Base-by-base conservation (phyloP, 176 grass and related monocot genomes). In the Eleusine coracana region DNA sequence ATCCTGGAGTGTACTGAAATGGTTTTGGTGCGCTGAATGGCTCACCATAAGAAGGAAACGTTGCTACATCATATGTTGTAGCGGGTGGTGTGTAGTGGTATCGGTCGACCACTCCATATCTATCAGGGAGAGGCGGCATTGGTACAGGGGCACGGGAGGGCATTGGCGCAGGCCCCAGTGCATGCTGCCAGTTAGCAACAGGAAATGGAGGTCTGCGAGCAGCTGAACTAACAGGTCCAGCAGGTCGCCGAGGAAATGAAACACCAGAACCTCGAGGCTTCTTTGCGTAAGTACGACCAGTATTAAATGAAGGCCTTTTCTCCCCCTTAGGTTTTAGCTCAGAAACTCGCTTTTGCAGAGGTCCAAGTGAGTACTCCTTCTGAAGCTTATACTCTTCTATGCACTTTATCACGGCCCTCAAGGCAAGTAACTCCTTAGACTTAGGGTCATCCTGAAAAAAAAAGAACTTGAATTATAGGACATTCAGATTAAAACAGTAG, bases 321-420 rank as follows among this genome's bases (percentile, higher is more conserved):
- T 86, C 83, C 40, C 70, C 80, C 87, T 92, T 93, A 38, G 88
- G 69, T 69, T 88, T 92, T 31, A 97, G 87, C 85, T 85, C 87
- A 55, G 69, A 67, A 3, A 94, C 67, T 39, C 82, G 87, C 54
- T 94, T 94, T 56, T 92, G 91, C 73, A 97, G 89, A 79, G 94
- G 94, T 9, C 87, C 94, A 73, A 92, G 66, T 34, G 94, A 88
- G 41, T 71, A 90, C 10, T 92, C 89, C 54, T 94, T 90, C 81
- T 92, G 89, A 75, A 97, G 92, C 73, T 94, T 97, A 84, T 90
- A 88, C 75, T 90, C 87, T 73, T 92, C 83, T 3, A 92, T 82
- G 64, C 89, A 91, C 69, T 88, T 91, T 66, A 93, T 94, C 23
- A 94, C 85, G 14, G 89, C 58, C 64, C 82, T 91, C 56, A 94